Evolutionary conservation across 352 stramenopile genomes (phyloP).

Genomic region (Lagenidium sp.): DNA sequence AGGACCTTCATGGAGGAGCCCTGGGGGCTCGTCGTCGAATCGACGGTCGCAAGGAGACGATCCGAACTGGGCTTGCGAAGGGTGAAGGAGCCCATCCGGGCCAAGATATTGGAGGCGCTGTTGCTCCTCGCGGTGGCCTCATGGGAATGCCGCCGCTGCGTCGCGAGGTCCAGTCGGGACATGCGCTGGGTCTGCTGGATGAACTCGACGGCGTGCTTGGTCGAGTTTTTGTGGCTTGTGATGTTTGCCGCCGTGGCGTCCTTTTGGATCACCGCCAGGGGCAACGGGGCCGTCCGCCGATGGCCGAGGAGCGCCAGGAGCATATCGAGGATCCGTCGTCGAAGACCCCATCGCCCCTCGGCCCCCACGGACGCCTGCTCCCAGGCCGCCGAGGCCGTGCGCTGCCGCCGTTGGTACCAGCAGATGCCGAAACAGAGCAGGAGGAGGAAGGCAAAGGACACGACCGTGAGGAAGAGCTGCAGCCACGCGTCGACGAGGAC

Average conservation of each 20-base stretch:
- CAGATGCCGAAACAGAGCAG: conserved; percentile 6
- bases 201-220: conserved; percentile 55
- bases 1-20: not conserved
- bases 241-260: conserved; percentile 52
- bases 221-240: conserved; percentile 67
- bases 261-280: conserved; percentile 56
- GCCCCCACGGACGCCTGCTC: conserved; percentile 7
- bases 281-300: conserved; percentile 27
- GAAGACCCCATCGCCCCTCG: no score
- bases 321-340: no score
- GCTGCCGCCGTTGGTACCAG: not conserved
- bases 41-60: not conserved
- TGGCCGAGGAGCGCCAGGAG: not conserved
- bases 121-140: not conserved
- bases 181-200: conserved; percentile 64
- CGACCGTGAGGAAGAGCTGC: conserved; percentile 26
- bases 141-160: not conserved
- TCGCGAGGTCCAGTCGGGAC: conserved; percentile 22
- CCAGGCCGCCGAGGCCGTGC: not conserved
- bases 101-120: not conserved
- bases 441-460: conserved; percentile 16
- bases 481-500: conserved; percentile 61
- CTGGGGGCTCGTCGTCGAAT: not conserved
- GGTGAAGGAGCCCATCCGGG: not conserved
- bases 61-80: not conserved